Conservation (phyloP, 164 flowering plant genomes). For the Platanus orientalis region DNA sequence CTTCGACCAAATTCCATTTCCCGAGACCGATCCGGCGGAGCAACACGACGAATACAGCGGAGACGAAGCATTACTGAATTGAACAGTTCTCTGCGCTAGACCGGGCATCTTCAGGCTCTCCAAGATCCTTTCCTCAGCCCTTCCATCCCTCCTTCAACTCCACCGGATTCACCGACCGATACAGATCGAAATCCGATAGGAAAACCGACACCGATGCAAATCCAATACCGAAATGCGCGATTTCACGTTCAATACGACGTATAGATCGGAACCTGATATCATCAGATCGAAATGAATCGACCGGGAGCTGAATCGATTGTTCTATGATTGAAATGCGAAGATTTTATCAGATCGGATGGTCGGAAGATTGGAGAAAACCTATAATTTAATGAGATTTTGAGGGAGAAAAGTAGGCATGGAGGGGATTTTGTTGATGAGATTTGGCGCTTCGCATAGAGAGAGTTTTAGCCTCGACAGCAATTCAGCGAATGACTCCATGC, state of each 20-base stretch:
- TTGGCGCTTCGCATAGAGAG: constrained; percentile 16
- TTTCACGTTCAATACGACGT: neutral
- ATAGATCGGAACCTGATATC: neutral
- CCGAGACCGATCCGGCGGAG: constrained; percentile 31
- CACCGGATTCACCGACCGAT: constrained; percentile 11
- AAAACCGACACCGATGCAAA: neutral
- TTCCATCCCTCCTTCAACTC: constrained; percentile 1
- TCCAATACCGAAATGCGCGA: neutral
- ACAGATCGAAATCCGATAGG: constrained; percentile 7
- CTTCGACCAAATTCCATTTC: constrained; percentile 81
- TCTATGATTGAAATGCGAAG: constrained; percentile 10
- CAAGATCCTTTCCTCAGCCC: constrained; percentile 5
- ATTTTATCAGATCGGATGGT: constrained; percentile 9
- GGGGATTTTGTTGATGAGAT: constrained; percentile 33
- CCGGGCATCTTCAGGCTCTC: constrained; percentile 30
- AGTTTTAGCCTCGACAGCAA: too few species aligned
- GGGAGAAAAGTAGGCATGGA: constrained; percentile 10
- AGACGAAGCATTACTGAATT: constrained; percentile 20
- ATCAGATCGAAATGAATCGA: neutral
- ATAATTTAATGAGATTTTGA: neutral
- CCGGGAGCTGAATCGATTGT: constrained; percentile 3
- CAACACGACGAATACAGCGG: constrained; percentile 14
- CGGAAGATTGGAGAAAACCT: neutral
- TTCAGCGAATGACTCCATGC: too few species aligned
- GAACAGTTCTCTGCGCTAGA: constrained; percentile 30